Evolutionary conservation across 1,284 basidiomycete species (phyloP).

Genomic region (Pyrrhoderma noxium): DNA sequence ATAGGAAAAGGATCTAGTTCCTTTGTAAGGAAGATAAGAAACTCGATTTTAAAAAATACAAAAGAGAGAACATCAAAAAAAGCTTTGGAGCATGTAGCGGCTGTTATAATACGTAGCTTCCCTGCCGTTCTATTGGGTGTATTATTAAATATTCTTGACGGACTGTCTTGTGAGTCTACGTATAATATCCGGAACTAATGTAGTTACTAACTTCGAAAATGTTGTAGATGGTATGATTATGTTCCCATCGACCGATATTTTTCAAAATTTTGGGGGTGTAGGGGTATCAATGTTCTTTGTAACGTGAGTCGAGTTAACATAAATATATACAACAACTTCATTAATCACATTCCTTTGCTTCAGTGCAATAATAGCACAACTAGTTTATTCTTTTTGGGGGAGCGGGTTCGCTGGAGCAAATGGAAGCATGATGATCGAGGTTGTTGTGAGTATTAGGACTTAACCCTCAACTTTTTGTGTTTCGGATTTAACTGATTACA

Average conservation of each 20-base stretch:
- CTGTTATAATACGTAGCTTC: constrained; percentile 26
- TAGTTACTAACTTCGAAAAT: not conserved
- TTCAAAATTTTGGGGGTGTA: constrained; percentile 76
- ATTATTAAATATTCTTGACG: constrained; percentile 89
- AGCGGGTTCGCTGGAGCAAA: constrained; percentile 87
- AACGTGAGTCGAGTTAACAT: constrained; percentile 40
- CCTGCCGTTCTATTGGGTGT: constrained; percentile 86
- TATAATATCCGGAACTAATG: not conserved
- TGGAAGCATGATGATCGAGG: constrained; percentile 99
- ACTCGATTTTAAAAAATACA: not conserved
- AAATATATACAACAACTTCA: constrained; percentile 15
- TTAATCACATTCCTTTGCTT: constrained; percentile 21
- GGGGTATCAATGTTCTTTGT: constrained; percentile 96
- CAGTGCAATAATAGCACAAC: constrained; percentile 71
- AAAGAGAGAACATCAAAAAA: not conserved
- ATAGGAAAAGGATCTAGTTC: not conserved
- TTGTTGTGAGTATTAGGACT: constrained; percentile 58
- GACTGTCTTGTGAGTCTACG: constrained; percentile 70
- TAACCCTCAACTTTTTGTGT: not conserved
- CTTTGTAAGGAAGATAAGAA: not conserved
- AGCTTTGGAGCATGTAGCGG: not conserved
- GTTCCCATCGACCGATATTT: constrained; percentile 81
- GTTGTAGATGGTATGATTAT: constrained; percentile 75
- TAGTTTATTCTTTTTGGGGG: constrained; percentile 82
- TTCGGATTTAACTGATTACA: not conserved